phyloP scores from a whole-genome alignment of 176 grass and related monocot genomes.

The Aegilops longissima region DNA sequence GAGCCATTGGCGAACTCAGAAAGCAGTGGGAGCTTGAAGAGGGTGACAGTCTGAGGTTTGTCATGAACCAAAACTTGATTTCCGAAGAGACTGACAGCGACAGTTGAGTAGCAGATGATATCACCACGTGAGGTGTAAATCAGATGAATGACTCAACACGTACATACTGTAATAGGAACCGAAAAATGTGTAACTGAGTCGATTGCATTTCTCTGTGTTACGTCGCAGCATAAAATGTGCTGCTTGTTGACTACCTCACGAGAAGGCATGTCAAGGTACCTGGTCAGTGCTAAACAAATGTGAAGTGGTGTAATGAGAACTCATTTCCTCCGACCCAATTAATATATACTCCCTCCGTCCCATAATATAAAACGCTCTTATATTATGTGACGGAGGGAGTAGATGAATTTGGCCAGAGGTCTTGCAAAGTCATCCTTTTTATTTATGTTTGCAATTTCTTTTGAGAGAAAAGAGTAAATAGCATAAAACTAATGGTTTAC shows the following conservation, averaged over 20 bases:
- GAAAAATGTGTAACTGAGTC: not conserved
- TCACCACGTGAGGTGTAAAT: slow-evolving; percentile 7
- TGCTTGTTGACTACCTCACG: not conserved
- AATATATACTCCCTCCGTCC: not conserved
- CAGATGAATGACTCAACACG: not conserved
- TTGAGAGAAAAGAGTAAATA: too few species aligned
- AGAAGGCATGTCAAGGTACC: not conserved
- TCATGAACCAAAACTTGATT: slow-evolving; percentile 53
- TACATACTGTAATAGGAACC: not conserved
- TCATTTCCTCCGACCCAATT: not conserved
- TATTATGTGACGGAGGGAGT: too few species aligned
- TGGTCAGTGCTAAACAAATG: not conserved
- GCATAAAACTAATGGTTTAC: too few species aligned
- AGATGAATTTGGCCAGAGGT: too few species aligned
- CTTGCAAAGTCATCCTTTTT: too few species aligned
- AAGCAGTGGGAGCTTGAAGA: slow-evolving; percentile 97
- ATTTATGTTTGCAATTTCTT: too few species aligned
- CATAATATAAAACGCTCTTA: too few species aligned
- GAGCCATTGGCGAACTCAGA: slow-evolving; percentile 82
- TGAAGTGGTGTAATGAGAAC: slow-evolving; percentile 6
- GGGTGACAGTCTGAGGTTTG: slow-evolving; percentile 87
- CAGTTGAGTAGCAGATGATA: slow-evolving; percentile 26
- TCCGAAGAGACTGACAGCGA: slow-evolving; percentile 23
- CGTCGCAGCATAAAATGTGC: not conserved
- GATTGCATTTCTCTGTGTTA: not conserved